Evolutionary conservation across 208 protist species (phyloP), one percentile per base, ranked within the genome.

Genomic region (Trypanosomatidae sp.): DNA sequence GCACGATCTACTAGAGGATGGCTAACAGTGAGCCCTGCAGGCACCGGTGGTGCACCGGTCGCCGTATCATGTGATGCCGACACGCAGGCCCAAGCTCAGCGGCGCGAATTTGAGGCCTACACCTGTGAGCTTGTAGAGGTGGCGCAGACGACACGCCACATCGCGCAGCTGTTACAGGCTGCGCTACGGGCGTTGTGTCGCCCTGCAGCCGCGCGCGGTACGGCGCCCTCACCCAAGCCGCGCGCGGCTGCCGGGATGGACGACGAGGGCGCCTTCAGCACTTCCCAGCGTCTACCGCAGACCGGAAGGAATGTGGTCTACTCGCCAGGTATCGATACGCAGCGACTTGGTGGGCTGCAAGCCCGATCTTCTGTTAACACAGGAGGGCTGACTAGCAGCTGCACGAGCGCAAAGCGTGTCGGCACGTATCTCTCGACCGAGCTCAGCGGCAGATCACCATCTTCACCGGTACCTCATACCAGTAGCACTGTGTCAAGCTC

Each of bases 51-150:
- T 39, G 22, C 22, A 65, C 39, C 60, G 10, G 60, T 30, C 60
- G 39, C 39, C 8, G 13, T 46, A 47, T 5, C 69, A 67, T 47
- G 9, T 30, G 59, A 47, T 36, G 30, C 4, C 17, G 36, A 22
- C 53, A 7, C 46, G 15, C 17, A 30, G 9, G 39, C 28, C 44
- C 60, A 17, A n/a, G 17, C 33, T 25, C 66, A 28, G n/a, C 30
- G 46, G 62, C 46, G 43, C 62, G 68, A 71, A 65, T 69, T 75
- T 25, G 12, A 47, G 13, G 33, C 64, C 1, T 80, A 73, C 58
- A 50, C 74, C 3, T 44, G 36, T 7, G 71, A 84, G 60, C 55
- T 84, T 46, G 55, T 76, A 33, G 80, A 84, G 43, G 69, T 84
- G 41, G 64, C 80, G 15, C 58, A 66, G 53, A 72, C 71, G 19